Percentiles rank a stretch among this genome's conserved stretches.
phyloP scores from a whole-genome alignment of 2,329 filamentous ascomycete genomes.

The Colletotrichum acutatum region DNA sequence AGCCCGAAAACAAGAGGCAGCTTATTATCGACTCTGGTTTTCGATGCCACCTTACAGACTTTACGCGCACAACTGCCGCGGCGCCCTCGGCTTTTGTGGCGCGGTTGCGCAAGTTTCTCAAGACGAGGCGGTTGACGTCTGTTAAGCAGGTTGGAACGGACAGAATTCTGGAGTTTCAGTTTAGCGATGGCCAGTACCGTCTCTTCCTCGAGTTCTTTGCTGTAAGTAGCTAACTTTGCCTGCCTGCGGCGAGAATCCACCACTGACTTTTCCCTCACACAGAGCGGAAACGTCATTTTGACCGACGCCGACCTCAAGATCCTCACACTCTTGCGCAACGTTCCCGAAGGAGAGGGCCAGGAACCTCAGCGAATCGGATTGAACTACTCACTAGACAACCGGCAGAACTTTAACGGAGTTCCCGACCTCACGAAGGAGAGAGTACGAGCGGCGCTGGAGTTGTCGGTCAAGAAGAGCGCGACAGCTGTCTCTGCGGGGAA shows the following conservation, averaged over 20 bases:
- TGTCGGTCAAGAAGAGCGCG: constrained; percentile 69
- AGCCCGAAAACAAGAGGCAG: constrained; percentile 88
- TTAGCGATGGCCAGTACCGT: constrained; percentile 89
- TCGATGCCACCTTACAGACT: constrained; percentile 92
- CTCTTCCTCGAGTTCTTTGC: constrained; percentile 97
- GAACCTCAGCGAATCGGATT: constrained; percentile 83
- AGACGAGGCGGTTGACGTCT: constrained; percentile 84
- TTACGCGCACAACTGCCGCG: constrained; percentile 85
- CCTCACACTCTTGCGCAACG: constrained; percentile 81
- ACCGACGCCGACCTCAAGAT: constrained; percentile 89
- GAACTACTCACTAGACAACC: constrained; percentile 81
- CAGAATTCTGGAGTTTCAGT: constrained; percentile 89
- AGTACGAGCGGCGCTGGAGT: constrained; percentile 75
- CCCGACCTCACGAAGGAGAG: constrained; percentile 80
- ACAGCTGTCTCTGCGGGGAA: constrained; percentile 64
- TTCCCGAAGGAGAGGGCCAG: constrained; percentile 83
- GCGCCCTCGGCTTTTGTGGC: constrained; percentile 88
- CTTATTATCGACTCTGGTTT: constrained; percentile 95
- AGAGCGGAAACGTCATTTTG: constrained; percentile 90
- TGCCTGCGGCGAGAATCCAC: not conserved
- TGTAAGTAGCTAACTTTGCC: constrained; percentile 40
- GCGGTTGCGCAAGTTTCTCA: constrained; percentile 86
- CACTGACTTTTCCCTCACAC: not conserved
- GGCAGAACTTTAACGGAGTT: constrained; percentile 84
- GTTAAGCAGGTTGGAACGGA: constrained; percentile 92